Percentiles rank a stretch among this genome's conserved stretches.
Conservation (phyloP, 106 monocot species). For the Dendrobium catenatum region DNA sequence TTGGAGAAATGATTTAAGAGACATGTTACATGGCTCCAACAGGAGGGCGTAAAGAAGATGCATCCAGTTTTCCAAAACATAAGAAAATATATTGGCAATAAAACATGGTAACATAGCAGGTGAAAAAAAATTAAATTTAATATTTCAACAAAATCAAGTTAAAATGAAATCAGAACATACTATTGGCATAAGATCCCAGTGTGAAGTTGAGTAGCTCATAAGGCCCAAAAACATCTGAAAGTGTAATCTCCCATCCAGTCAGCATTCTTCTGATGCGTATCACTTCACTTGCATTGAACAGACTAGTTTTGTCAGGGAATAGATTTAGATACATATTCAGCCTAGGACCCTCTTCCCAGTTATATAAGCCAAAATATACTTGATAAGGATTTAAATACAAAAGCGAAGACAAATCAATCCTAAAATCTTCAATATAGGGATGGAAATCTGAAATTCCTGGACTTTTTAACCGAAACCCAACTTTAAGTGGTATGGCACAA, state of each 20-base stretch:
- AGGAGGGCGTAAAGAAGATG: too few species aligned
- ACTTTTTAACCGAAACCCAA: slow-evolving; percentile 84
- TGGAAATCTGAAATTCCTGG: slow-evolving; percentile 75
- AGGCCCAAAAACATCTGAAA: slow-evolving; percentile 72
- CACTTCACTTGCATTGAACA: slow-evolving; percentile 72
- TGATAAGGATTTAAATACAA: slow-evolving; percentile 49
- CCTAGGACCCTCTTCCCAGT: slow-evolving; percentile 78
- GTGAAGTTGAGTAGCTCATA: slow-evolving; percentile 93
- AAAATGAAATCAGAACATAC: slow-evolving; percentile 26
- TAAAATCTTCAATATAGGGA: slow-evolving; percentile 51
- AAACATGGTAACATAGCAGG: not conserved
- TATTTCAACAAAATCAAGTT: not conserved
- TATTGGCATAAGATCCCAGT: slow-evolving; percentile 52
- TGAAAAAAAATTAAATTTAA: not conserved
- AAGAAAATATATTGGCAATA: too few species aligned
- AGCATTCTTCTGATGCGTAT: slow-evolving; percentile 36
- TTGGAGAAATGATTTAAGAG: not conserved
- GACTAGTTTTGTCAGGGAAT: slow-evolving; percentile 47
- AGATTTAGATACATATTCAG: slow-evolving; percentile 74
- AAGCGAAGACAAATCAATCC: slow-evolving; percentile 31
- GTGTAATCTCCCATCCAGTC: slow-evolving; percentile 62
- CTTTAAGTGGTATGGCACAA: slow-evolving; percentile 74
- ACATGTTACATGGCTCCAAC: not conserved
- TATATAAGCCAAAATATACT: slow-evolving; percentile 45
- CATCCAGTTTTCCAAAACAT: too few species aligned